Conservation (phyloP, 2,329 filamentous ascomycete species). For the Tolypocladium paradoxum region DNA sequence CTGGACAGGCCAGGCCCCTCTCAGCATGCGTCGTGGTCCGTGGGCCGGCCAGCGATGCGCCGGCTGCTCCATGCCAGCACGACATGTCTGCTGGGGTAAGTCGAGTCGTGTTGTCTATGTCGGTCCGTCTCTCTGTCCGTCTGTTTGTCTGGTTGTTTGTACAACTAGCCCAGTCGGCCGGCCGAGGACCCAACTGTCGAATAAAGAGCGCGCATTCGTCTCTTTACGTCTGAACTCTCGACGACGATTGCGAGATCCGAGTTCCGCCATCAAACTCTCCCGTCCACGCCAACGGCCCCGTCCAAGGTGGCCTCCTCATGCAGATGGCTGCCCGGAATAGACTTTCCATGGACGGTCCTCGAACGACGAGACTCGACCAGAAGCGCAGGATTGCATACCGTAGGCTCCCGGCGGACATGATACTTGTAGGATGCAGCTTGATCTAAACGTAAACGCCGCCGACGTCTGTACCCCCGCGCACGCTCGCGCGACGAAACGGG, state of each 20-base stretch:
- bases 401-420: too few species aligned
- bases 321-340: neutral
- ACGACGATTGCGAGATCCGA: neutral
- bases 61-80: neutral
- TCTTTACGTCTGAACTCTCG: neutral
- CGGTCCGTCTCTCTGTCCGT: neutral
- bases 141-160: neutral
- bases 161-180: neutral
- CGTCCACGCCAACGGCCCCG: too few species aligned
- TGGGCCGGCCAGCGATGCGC: too few species aligned
- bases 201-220: neutral
- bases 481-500: neutral
- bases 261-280: neutral
- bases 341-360: neutral
- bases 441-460: slow-evolving; percentile 1
- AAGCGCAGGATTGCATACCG: neutral
- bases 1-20: too few species aligned
- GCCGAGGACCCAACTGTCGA: neutral
- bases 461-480: slow-evolving; percentile 1
- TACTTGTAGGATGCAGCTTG: too few species aligned
- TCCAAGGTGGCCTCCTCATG: neutral
- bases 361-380: neutral
- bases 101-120: neutral
- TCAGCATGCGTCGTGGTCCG: too few species aligned
- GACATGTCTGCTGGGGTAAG: neutral